These are phyloP conservation scores for Aspergillus nidulans DNA, from an alignment of 495 filamentous ascomycete genomes.

Conservation along the genomic window DNA sequence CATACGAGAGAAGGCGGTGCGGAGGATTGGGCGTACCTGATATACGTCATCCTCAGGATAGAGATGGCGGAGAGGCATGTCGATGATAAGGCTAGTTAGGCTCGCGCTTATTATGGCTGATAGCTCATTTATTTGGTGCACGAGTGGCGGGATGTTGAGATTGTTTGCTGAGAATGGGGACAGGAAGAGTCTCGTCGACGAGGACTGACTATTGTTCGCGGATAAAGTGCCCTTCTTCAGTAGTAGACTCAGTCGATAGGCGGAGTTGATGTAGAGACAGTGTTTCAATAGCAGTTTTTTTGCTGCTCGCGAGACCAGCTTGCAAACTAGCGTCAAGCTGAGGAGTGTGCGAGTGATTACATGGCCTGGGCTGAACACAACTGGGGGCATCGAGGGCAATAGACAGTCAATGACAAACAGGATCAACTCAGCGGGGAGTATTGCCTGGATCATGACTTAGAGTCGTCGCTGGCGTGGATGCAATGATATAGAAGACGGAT, in stretches of 20 bases:
- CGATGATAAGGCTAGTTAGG: slow-evolving; percentile 12
- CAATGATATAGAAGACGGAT: neutral
- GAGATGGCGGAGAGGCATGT: slow-evolving; percentile 13
- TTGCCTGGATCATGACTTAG: neutral
- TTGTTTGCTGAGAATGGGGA: slow-evolving; percentile 11
- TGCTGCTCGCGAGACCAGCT: slow-evolving; percentile 17
- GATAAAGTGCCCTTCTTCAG: neutral
- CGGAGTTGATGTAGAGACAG: slow-evolving; percentile 25
- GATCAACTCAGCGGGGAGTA: slow-evolving; percentile 20
- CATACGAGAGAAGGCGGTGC: slow-evolving; percentile 25
- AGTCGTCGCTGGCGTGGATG: neutral
- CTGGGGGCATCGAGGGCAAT: slow-evolving; percentile 8
- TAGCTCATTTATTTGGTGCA: slow-evolving; percentile 3
- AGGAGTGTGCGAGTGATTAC: slow-evolving; percentile 21
- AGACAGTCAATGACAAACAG: slow-evolving; percentile 20
- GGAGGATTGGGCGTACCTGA: slow-evolving; percentile 18
- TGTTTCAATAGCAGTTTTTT: slow-evolving; percentile 19
- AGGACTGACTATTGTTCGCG: neutral
- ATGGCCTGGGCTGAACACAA: slow-evolving; percentile 13
- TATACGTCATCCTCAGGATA: slow-evolving; percentile 19
- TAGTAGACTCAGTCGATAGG: slow-evolving; percentile 1
- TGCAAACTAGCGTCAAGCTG: slow-evolving; percentile 20
- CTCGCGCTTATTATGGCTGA: neutral
- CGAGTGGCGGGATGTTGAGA: slow-evolving; percentile 3
- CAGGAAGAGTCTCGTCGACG: slow-evolving; percentile 15